Evolutionary conservation across 371 early-diverging fungal species (phyloP), one percentile per base, ranked within the genome.

Genomic region (Mucor mucedo): DNA sequence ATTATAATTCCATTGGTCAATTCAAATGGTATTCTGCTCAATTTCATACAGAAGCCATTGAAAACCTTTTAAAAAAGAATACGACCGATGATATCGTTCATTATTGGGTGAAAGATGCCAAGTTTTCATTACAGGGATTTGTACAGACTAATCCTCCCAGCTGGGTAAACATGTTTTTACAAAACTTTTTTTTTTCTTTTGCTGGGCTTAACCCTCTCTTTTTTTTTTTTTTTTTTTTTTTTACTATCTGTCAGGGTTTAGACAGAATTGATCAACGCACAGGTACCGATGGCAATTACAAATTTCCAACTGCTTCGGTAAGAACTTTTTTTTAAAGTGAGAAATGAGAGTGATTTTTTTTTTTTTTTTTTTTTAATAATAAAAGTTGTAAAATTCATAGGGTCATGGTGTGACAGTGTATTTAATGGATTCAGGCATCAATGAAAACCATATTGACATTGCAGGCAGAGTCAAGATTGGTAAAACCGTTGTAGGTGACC

Each of bases 221-320:
- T 3, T n/a, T 4, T 13, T 52, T 30, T 16, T 29, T 13, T 52
- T 30, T 16, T 29, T 10, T 28, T 3, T n/a, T 4, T 13, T 52
- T 30, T 16, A n/a, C 27, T 48, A 28, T 47, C 35, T 21, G 32
- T 27, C 53, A 77, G 79, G 78, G 78, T 32, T 60, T 75, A 11
- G 75, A 78, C 32, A 72, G 84, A 60, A 77, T 79, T 47, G 79
- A 79, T 59, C 79, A 78, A 62, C 70, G 82, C 4, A 21, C 39
- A 49, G 77, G 82, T 10, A 70, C 66, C 16, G 77, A 80, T 60
- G 59, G 64, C 14, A 65, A 69, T 30, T 78, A 73, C 28, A 60
- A 67, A n/a, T 74, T 79, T 65, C 58, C 77, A 16, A 62, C 72
- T 13, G 67, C 56, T 28, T 66, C 75, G 48, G 78, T 71, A 65